A percentile compares a stretch with the other conserved stretches of the same genome.
phyloP scores from a whole-genome alignment of 192 early-diverging fungal species.

The Chytriomyces confervae region DNA sequence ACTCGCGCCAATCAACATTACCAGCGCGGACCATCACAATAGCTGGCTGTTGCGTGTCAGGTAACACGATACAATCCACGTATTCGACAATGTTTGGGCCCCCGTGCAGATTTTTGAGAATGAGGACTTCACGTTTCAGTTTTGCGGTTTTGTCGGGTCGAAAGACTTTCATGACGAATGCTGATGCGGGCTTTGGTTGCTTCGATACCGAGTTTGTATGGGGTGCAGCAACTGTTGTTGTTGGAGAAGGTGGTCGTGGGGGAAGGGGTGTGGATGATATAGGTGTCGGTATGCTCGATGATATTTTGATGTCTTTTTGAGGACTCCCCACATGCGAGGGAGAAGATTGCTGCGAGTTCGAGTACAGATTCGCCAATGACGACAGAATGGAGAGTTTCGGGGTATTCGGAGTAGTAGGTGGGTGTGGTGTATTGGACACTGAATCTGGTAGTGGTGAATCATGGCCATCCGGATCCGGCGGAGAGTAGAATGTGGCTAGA shows the following conservation, averaged over 20 bases:
- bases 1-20: conserved; percentile 46
- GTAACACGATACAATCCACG: conserved; percentile 17
- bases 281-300: not conserved
- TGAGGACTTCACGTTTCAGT: conserved; percentile 49
- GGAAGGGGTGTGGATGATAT: not conserved
- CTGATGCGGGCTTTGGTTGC: not conserved
- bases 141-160: conserved; percentile 39
- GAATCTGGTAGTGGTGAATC: not conserved
- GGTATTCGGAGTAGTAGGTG: not conserved
- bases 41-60: conserved; percentile 33
- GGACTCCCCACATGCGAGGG: not conserved
- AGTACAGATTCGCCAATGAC: not conserved
- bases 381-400: not conserved
- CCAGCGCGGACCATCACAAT: conserved; percentile 36
- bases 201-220: not conserved
- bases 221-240: not conserved
- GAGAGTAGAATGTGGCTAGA: not conserved
- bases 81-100: conserved; percentile 52
- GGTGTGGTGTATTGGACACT: not conserved
- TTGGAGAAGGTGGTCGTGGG: not conserved
- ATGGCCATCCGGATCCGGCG: not conserved
- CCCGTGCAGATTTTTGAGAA: conserved; percentile 44
- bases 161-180: conserved; percentile 45
- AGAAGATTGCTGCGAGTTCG: not conserved
- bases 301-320: not conserved